Evolutionary conservation across 108 stramenopile genomes (phyloP).

Genomic region (Skeletonema costatum): DNA sequence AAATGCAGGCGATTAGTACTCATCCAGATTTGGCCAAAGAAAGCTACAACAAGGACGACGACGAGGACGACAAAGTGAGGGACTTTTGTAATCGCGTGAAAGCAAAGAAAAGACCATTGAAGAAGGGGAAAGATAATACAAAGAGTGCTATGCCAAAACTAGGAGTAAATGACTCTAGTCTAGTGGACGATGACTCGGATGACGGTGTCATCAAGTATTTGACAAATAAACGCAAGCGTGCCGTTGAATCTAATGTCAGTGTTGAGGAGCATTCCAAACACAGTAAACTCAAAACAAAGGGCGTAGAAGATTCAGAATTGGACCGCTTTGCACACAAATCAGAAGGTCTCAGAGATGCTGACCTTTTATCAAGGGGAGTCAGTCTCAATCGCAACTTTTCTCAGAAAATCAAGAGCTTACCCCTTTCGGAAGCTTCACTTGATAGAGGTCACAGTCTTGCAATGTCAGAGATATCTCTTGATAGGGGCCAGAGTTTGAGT

Average conservation of each 20-base stretch:
- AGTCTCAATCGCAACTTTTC: constrained; percentile 1
- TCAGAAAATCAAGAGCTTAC: background rate
- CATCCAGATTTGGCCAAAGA: background rate
- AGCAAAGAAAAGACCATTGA: background rate
- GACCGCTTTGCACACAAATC: background rate
- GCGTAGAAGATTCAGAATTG: background rate
- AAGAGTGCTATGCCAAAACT: background rate
- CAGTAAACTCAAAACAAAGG: background rate
- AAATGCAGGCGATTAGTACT: background rate
- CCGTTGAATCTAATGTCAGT: background rate
- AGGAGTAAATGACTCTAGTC: background rate
- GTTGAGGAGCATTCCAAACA: background rate
- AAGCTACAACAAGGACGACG: background rate
- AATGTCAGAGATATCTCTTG: constrained; percentile 2
- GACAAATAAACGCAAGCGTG: background rate
- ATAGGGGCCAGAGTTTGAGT: background rate
- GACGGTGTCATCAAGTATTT: background rate
- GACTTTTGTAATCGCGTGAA: background rate
- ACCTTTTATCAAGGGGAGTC: background rate
- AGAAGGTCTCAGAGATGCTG: background rate
- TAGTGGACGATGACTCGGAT: background rate
- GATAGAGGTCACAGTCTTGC: constrained; percentile 2
- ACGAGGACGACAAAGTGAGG: background rate
- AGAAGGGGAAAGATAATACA: background rate
- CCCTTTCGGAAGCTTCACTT: background rate